phyloP scores from a whole-genome alignment of 768 basidiomycete genomes.

The Sporobolomyces phaffii region DNA sequence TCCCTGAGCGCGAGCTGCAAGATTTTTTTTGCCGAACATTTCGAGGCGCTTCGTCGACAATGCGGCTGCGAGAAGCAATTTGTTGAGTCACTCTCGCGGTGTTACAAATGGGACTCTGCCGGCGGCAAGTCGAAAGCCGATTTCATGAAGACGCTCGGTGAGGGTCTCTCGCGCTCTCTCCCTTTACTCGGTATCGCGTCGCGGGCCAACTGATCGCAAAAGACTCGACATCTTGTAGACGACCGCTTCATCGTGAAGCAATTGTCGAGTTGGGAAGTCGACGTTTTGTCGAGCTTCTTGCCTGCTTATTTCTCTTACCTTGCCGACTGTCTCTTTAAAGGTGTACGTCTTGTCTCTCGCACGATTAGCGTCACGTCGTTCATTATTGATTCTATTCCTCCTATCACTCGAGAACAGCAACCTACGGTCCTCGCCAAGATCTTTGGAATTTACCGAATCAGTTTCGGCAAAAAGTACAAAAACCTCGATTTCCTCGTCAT shows the following conservation, averaged over 20 bases:
- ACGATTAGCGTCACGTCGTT: neutral
- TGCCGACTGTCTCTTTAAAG: conserved; percentile 80
- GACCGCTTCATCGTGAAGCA: conserved; percentile 99
- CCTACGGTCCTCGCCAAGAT: conserved; percentile 93
- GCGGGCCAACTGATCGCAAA: too few species aligned
- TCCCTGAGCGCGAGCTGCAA: conserved; percentile 54
- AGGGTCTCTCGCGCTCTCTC: conserved; percentile 23
- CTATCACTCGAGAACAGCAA: conserved; percentile 53
- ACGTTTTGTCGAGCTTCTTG: conserved; percentile 93
- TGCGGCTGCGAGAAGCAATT: conserved; percentile 93
- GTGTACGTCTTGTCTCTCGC: conserved; percentile 53
- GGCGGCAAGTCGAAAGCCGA: conserved; percentile 97
- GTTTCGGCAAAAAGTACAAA: conserved; percentile 74
- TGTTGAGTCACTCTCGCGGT: conserved; percentile 85
- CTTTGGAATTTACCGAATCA: conserved; percentile 92
- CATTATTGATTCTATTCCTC: too few species aligned
- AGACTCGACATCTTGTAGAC: too few species aligned
- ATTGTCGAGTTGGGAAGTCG: conserved; percentile 78
- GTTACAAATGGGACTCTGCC: conserved; percentile 89
- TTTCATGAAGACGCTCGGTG: conserved; percentile 90
- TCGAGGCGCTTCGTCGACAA: conserved; percentile 82
- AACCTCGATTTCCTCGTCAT: conserved; percentile 89
- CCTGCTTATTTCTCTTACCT: conserved; percentile 98
- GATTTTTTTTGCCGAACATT: conserved; percentile 92
- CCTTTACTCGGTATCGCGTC: too few species aligned